Conservation (phyloP, 2,329 filamentous ascomycete species). For the Bipolaris cookei region DNA sequence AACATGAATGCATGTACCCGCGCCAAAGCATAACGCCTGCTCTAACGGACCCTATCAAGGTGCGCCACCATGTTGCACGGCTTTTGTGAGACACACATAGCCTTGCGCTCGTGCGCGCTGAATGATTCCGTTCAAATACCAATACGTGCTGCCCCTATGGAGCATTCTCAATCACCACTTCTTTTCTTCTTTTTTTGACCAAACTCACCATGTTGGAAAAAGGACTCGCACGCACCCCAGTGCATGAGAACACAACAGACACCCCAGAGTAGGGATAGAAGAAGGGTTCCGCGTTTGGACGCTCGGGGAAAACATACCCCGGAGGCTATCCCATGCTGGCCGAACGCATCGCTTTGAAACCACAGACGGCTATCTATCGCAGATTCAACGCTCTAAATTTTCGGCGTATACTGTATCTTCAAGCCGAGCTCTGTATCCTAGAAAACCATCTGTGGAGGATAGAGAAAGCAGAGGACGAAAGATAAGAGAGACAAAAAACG, state of each 20-base stretch:
- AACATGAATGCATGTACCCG: not conserved
- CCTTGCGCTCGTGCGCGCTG: not conserved
- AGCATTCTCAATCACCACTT: too few species aligned
- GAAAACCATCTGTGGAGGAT: not conserved
- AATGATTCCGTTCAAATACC: not conserved
- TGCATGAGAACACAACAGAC: not conserved
- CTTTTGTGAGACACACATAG: not conserved
- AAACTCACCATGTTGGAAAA: not conserved
- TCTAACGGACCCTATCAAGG: not conserved
- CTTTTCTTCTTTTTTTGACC: too few species aligned
- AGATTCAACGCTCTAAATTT: slow-evolving; percentile 24
- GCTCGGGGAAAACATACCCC: not conserved
- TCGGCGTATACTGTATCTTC: slow-evolving; percentile 20
- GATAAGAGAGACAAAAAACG: not conserved
- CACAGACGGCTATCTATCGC: slow-evolving; percentile 22
- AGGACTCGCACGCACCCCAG: not conserved
- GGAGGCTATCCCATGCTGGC: slow-evolving; percentile 22
- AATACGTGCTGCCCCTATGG: not conserved
- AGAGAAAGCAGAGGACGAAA: not conserved
- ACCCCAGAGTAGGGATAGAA: not conserved
- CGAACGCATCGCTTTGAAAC: slow-evolving; percentile 13
- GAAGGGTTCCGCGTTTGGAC: not conserved
- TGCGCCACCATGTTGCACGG: not conserved
- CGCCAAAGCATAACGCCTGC: not conserved
- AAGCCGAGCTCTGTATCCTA: slow-evolving; percentile 15